phyloP scores from a whole-genome alignment of 306 rosid genomes.

The Echinosophora koreensis region DNA sequence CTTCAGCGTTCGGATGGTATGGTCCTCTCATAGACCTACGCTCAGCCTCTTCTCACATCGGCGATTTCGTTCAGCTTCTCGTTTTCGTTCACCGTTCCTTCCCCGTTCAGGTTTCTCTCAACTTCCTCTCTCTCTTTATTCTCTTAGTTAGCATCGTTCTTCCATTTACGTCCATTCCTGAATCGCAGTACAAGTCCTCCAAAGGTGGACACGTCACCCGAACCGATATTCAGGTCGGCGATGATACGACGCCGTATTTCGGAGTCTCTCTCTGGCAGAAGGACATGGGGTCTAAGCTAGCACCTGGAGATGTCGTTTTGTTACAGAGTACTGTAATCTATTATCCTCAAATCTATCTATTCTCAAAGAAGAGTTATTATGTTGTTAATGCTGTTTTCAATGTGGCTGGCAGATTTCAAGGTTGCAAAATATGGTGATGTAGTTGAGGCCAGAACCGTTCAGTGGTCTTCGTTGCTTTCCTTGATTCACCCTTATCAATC shows the following conservation, averaged over 20 bases:
- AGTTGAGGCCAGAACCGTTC: slow-evolving; percentile 76
- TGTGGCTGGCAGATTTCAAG: slow-evolving; percentile 67
- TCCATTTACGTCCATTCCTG: background rate
- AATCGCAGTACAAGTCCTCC: slow-evolving; percentile 62
- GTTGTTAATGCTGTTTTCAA: slow-evolving; percentile 8
- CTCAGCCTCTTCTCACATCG: slow-evolving; percentile 62
- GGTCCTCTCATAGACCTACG: slow-evolving; percentile 85
- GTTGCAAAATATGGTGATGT: slow-evolving; percentile 65
- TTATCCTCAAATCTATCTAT: background rate
- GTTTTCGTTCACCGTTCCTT: slow-evolving; percentile 75
- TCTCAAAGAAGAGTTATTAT: background rate
- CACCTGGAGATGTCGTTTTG: slow-evolving; percentile 67
- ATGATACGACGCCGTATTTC: slow-evolving; percentile 75
- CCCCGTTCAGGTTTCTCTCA: slow-evolving; percentile 63
- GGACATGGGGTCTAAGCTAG: slow-evolving; percentile 57
- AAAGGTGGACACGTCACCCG: slow-evolving; percentile 61
- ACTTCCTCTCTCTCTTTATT: background rate
- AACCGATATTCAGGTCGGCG: slow-evolving; percentile 83
- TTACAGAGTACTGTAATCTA: slow-evolving; percentile 59
- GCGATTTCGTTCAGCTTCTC: slow-evolving; percentile 80
- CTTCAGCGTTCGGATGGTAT: slow-evolving; percentile 82
- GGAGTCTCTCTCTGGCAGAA: slow-evolving; percentile 76
- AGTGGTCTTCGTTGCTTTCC: slow-evolving; percentile 70
- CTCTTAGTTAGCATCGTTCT: background rate
- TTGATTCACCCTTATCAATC: slow-evolving; percentile 66